A percentile compares a stretch with the other conserved stretches of the same genome.
Evolutionary conservation across 495 filamentous ascomycete genomes (phyloP).

Genomic region (Penicillium coffeae): DNA sequence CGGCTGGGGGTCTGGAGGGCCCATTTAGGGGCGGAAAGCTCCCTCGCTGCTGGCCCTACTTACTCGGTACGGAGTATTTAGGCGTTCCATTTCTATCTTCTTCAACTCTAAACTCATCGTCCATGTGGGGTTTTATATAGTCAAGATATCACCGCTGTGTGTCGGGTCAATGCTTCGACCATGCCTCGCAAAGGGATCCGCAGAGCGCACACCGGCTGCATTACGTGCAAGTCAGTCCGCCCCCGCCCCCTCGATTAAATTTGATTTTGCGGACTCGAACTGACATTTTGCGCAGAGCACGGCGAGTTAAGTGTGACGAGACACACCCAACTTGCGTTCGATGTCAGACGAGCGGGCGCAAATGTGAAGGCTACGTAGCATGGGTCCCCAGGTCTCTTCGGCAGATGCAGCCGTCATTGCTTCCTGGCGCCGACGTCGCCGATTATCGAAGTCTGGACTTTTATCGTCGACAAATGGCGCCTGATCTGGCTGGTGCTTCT

Average conservation of each 20-base stretch:
- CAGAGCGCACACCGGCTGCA: constrained; percentile 1
- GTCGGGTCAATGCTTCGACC: not conserved
- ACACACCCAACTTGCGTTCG: constrained; percentile 9
- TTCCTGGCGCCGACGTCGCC: not conserved
- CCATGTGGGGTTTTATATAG: too few species aligned
- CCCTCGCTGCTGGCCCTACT: too few species aligned
- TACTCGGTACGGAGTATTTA: too few species aligned
- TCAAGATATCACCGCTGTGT: too few species aligned
- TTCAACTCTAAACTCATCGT: too few species aligned
- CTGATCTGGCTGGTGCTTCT: not conserved
- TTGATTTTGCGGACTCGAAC: too few species aligned
- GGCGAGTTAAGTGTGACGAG: constrained; percentile 17
- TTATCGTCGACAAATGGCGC: constrained; percentile 1
- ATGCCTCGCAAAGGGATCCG: constrained; percentile 1
- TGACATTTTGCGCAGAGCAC: constrained; percentile 1
- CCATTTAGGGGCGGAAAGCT: too few species aligned
- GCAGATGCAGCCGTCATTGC: not conserved
- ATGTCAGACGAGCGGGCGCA: constrained; percentile 35
- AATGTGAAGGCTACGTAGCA: constrained; percentile 40
- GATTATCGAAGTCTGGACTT: constrained; percentile 1
- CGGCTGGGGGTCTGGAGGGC: too few species aligned
- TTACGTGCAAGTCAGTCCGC: constrained; percentile 4
- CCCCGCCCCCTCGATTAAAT: not conserved
- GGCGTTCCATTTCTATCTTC: too few species aligned
- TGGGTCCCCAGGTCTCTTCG: not conserved